These are phyloP conservation scores for Penicillium sp. DNA, from an alignment of 2,329 filamentous ascomycete species.

Conservation along the genomic window DNA sequence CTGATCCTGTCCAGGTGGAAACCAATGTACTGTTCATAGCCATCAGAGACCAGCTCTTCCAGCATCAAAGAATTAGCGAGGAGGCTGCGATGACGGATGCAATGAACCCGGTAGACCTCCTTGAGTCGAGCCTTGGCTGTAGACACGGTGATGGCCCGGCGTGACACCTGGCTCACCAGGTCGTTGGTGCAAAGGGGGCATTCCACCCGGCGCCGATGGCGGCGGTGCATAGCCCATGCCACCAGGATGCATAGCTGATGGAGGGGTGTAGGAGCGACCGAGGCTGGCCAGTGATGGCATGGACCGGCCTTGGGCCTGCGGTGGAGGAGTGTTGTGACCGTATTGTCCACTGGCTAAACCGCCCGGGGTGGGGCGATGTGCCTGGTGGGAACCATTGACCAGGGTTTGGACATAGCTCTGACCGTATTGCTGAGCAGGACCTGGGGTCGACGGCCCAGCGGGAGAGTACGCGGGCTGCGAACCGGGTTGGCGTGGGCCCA, in stretches of 20 bases:
- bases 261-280: slow-evolving; percentile 44
- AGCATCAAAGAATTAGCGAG: slow-evolving; percentile 20
- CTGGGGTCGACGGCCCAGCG: slow-evolving; percentile 26
- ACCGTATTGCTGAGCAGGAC: slow-evolving; percentile 26
- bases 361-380: slow-evolving; percentile 35
- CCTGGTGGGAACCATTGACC: slow-evolving; percentile 38
- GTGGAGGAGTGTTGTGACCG: slow-evolving; percentile 38
- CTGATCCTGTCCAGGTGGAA: neutral
- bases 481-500: slow-evolving; percentile 31
- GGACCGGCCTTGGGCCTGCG: slow-evolving; percentile 32
- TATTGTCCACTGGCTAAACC: slow-evolving; percentile 33
- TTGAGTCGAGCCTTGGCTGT: slow-evolving; percentile 39
- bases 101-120: slow-evolving; percentile 30
- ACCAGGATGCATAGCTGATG: slow-evolving; percentile 33
- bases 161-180: slow-evolving; percentile 29
- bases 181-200: slow-evolving; percentile 33
- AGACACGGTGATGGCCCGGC: slow-evolving; percentile 38
- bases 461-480: slow-evolving; percentile 30
- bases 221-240: slow-evolving; percentile 34
- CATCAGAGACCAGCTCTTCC: neutral
- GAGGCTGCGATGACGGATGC: slow-evolving; percentile 24
- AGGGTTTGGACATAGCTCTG: slow-evolving; percentile 41
- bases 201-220: slow-evolving; percentile 18
- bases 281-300: slow-evolving; percentile 30
- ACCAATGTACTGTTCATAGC: neutral